These are phyloP conservation scores for Teratosphaeria gauchensis DNA, from an alignment of 2,329 filamentous ascomycete genomes.

Conservation along the genomic window DNA sequence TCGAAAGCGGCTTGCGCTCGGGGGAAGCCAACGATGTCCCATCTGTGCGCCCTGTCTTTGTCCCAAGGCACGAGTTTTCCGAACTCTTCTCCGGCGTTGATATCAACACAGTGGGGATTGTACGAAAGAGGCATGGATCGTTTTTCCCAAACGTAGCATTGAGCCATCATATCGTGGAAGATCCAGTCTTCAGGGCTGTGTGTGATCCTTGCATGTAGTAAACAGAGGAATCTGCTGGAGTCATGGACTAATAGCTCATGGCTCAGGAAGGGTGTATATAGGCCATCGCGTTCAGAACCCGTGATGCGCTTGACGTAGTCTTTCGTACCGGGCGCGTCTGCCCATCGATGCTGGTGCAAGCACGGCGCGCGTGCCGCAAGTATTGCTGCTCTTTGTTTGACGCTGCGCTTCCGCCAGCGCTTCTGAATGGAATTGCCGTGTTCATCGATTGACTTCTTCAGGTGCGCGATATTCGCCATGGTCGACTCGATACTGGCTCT, in stretches of 20 bases:
- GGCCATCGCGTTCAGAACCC: background rate
- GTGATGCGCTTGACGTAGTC: background rate
- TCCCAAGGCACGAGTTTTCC: background rate
- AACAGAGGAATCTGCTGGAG: background rate
- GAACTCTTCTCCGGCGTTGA: background rate
- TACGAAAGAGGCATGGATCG: too few relatives aligned
- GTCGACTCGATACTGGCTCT: background rate
- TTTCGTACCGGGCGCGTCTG: background rate
- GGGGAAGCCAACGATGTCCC: background rate
- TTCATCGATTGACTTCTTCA: background rate
- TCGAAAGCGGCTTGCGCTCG: background rate
- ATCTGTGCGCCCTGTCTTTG: background rate
- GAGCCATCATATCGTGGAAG: background rate
- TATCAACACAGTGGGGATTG: background rate
- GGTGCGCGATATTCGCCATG: background rate
- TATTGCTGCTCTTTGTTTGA: background rate
- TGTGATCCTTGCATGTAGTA: background rate
- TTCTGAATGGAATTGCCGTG: background rate
- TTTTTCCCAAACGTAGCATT: too few relatives aligned
- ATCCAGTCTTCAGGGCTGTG: background rate
- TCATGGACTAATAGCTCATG: background rate
- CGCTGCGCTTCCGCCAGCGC: background rate
- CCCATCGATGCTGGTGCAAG: background rate
- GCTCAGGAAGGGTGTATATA: background rate
- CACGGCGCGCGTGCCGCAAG: background rate